Evolutionary conservation across 2,329 filamentous ascomycete genomes (phyloP).

Genomic region (Sporothrix mexicana): DNA sequence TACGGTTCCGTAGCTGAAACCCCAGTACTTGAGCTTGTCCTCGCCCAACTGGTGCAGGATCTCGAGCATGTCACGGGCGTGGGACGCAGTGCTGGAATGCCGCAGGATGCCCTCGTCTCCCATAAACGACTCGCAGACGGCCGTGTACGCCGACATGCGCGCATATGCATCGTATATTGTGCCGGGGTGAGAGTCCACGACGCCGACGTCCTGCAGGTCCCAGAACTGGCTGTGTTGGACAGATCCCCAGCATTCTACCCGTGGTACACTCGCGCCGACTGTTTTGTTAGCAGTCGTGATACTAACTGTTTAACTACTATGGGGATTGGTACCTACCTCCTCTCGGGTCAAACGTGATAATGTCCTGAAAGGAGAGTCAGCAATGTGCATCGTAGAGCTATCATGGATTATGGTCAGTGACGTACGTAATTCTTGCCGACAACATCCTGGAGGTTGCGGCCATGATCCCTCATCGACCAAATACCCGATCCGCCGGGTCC

Average conservation of each 20-base stretch:
- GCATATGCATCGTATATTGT: constrained; percentile 54
- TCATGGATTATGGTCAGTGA: not conserved
- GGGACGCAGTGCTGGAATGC: constrained; percentile 53
- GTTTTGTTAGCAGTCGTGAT: not conserved
- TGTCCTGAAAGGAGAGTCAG: constrained; percentile 45
- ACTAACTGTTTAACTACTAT: too few relatives aligned
- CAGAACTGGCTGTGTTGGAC: constrained; percentile 51
- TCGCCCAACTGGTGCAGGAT: constrained; percentile 52
- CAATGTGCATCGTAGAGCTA: not conserved
- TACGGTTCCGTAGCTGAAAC: constrained; percentile 61
- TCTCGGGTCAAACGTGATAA: constrained; percentile 59
- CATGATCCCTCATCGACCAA: constrained; percentile 47
- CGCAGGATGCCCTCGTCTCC: constrained; percentile 47
- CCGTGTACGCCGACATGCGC: constrained; percentile 50
- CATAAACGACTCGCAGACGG: constrained; percentile 51
- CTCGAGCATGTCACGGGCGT: constrained; percentile 56
- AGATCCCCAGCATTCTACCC: constrained; percentile 58
- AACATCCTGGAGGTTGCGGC: constrained; percentile 49
- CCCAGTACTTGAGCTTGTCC: constrained; percentile 57
- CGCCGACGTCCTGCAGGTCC: constrained; percentile 52
- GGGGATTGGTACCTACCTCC: too few relatives aligned
- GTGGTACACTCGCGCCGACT: constrained; percentile 57
- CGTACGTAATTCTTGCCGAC: constrained; percentile 54
- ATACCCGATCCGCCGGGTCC: constrained; percentile 58
- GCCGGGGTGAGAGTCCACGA: constrained; percentile 55